Conservation (phyloP, 345 rosid species). For the Limnanthes douglasii region DNA sequence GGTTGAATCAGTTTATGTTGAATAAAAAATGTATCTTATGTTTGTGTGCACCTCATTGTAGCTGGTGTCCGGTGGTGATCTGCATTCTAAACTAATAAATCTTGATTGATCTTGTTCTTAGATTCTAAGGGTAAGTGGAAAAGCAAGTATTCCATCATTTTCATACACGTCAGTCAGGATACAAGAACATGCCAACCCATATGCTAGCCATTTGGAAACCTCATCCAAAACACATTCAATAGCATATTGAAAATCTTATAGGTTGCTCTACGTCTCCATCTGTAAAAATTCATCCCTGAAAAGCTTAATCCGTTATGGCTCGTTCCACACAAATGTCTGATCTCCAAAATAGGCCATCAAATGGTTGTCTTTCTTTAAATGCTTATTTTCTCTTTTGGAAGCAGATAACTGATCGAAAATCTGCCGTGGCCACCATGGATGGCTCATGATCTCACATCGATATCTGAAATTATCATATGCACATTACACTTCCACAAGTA, state of each 20-base stretch:
- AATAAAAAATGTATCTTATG: too few relatives aligned
- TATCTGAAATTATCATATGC: too few relatives aligned
- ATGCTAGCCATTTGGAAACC: conserved; percentile 55
- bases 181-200: conserved; percentile 64
- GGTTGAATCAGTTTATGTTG: too few relatives aligned
- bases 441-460: conserved; percentile 23
- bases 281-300: conserved; percentile 35
- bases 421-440: conserved; percentile 97
- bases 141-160: too few relatives aligned
- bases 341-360: conserved; percentile 68
- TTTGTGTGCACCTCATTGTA: too few relatives aligned
- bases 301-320: conserved; percentile 42
- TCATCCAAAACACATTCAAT: conserved; percentile 60
- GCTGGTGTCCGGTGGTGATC: too few relatives aligned
- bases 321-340: conserved; percentile 62
- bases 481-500: too few relatives aligned
- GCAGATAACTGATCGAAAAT: conserved; percentile 39
- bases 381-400: conserved; percentile 39
- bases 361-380: conserved; percentile 34
- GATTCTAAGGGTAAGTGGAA: too few relatives aligned
- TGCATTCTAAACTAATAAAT: too few relatives aligned
- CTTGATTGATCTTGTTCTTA: too few relatives aligned
- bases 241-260: conserved; percentile 32
- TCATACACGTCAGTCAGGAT: conserved; percentile 26
- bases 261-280: conserved; percentile 46